These are phyloP conservation scores for Ormosia semicastrata DNA, from an alignment of 306 rosid species.

Conservation along the genomic window DNA sequence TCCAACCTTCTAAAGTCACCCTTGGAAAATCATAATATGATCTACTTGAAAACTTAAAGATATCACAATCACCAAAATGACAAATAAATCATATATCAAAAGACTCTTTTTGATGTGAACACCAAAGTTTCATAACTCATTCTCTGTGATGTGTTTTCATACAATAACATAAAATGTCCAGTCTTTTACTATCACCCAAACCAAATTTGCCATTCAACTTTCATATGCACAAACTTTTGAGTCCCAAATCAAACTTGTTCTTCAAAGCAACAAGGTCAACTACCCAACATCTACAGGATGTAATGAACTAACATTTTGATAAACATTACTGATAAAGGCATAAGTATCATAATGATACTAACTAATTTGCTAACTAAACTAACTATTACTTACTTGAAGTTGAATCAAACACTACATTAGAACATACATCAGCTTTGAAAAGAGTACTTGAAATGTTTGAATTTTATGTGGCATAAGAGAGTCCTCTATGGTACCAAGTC, in stretches of 20 bases:
- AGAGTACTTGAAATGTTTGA: no score
- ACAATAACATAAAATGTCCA: neutral
- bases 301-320: neutral
- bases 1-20: constrained; percentile 99
- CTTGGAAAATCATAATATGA: constrained; percentile 52
- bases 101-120: neutral
- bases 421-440: no score
- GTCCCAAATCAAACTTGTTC: neutral
- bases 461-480: no score
- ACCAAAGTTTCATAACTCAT: neutral
- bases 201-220: no score
- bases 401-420: neutral
- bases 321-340: neutral
- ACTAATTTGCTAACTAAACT: no score
- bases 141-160: no score
- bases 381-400: neutral
- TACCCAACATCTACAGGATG: neutral
- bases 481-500: no score
- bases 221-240: no score
- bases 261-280: neutral
- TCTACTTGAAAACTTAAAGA: neutral
- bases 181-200: neutral
- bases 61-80: neutral
- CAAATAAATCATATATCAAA: neutral
- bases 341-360: neutral